Evolutionary conservation across 345 rosid genomes (phyloP).

Genomic region (Rhodomyrtus tomentosa): DNA sequence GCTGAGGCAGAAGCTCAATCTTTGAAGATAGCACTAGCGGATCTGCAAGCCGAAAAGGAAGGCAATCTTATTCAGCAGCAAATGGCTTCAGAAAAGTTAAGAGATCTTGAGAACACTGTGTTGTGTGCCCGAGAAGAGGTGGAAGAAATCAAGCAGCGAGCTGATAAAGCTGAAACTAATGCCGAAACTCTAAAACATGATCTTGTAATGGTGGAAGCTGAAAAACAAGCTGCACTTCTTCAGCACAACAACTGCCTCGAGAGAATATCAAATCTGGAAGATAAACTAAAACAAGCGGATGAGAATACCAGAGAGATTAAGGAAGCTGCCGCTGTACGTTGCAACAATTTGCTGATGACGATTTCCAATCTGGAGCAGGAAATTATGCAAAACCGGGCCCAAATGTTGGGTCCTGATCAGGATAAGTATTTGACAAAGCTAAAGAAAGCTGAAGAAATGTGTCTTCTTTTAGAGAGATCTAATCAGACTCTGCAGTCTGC

Average conservation of each 20-base stretch:
- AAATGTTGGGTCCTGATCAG: slow-evolving; percentile 48
- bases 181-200: slow-evolving; percentile 27
- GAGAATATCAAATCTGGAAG: slow-evolving; percentile 47
- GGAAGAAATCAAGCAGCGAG: slow-evolving; percentile 48
- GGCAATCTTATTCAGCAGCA: slow-evolving; percentile 48
- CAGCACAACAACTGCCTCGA: slow-evolving; percentile 42
- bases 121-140: slow-evolving; percentile 41
- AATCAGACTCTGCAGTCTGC: slow-evolving; percentile 63
- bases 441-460: slow-evolving; percentile 65
- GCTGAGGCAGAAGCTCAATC: slow-evolving; percentile 67
- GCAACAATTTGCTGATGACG: slow-evolving; percentile 61
- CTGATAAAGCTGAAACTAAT: slow-evolving; percentile 49
- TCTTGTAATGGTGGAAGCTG: slow-evolving; percentile 44
- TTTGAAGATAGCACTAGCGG: slow-evolving; percentile 44
- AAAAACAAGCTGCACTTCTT: slow-evolving; percentile 51
- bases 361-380: slow-evolving; percentile 36
- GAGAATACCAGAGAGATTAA: slow-evolving; percentile 50
- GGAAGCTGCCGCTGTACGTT: slow-evolving; percentile 51
- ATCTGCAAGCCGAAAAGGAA: slow-evolving; percentile 45
- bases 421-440: slow-evolving; percentile 48
- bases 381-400: slow-evolving; percentile 44
- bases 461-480: slow-evolving; percentile 53
- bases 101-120: slow-evolving; percentile 35
- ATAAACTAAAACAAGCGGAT: slow-evolving; percentile 42
- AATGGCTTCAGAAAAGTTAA: slow-evolving; percentile 55